These are phyloP conservation scores for Silybum marianum DNA, from an alignment of 129 eudicot species.

Conservation along the genomic window DNA sequence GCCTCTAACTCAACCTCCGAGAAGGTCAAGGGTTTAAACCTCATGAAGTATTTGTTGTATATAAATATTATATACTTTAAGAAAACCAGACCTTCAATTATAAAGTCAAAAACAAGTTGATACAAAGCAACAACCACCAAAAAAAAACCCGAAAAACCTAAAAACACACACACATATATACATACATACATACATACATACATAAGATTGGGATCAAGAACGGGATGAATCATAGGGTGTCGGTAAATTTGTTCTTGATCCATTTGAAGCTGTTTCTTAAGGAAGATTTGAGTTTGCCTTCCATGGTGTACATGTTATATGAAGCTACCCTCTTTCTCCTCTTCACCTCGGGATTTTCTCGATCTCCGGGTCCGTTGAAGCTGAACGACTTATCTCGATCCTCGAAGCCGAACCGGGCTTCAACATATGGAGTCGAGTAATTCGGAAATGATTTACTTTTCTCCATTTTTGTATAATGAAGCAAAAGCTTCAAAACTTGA, in stretches of 20 bases:
- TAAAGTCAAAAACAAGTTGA: neutral
- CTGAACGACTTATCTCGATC: conserved; percentile 80
- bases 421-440: conserved; percentile 61
- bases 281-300: conserved; percentile 90
- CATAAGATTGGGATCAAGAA: conserved; percentile 18
- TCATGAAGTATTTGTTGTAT: neutral
- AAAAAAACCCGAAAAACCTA: neutral
- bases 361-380: conserved; percentile 81
- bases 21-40: neutral
- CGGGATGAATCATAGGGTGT: conserved; percentile 45
- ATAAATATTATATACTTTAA: neutral
- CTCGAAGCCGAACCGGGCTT: conserved; percentile 66
- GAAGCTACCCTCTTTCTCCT: conserved; percentile 92
- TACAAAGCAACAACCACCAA: neutral
- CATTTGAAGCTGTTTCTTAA: conserved; percentile 85
- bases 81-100: neutral
- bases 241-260: conserved; percentile 85
- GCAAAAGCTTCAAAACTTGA: conserved; percentile 14
- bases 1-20: neutral
- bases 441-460: conserved; percentile 72
- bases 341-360: conserved; percentile 75
- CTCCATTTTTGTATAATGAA: conserved; percentile 49
- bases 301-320: conserved; percentile 83
- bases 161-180: conserved; percentile 1
- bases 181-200: conserved; percentile 14